These are phyloP conservation scores for Penstemon barbatus DNA, from an alignment of 257 asterid genomes.

Conservation along the genomic window DNA sequence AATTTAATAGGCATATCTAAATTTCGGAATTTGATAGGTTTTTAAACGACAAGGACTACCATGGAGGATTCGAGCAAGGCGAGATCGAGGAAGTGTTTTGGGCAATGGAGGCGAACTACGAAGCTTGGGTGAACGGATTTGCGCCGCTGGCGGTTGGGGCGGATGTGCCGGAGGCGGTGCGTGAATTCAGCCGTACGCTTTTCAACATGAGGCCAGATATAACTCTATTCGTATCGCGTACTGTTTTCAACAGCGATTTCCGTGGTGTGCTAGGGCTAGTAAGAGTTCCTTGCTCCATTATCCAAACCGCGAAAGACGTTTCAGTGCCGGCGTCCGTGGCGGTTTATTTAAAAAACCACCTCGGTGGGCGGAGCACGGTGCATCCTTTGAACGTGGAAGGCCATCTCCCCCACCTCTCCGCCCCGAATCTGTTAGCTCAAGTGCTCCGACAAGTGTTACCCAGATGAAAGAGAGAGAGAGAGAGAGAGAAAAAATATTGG, in stretches of 20 bases:
- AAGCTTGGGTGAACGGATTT: slow-evolving; percentile 89
- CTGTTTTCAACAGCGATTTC: slow-evolving; percentile 72
- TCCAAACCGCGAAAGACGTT: slow-evolving; percentile 77
- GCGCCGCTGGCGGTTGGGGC: slow-evolving; percentile 98
- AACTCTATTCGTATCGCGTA: slow-evolving; percentile 69
- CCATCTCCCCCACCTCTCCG: slow-evolving; percentile 87
- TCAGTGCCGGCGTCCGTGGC: slow-evolving; percentile 92
- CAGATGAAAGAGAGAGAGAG: slow-evolving; percentile 16
- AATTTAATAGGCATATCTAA: too few species aligned
- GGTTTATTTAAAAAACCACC: slow-evolving; percentile 62
- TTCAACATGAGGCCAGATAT: slow-evolving; percentile 95
- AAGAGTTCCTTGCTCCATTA: slow-evolving; percentile 73
- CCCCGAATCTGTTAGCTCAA: slow-evolving; percentile 75
- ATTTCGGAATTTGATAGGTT: slow-evolving; percentile 37
- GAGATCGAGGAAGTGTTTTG: slow-evolving; percentile 71
- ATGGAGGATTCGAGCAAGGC: slow-evolving; percentile 79
- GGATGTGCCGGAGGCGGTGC: slow-evolving; percentile 88
- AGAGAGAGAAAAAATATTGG: neutral
- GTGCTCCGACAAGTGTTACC: slow-evolving; percentile 74
- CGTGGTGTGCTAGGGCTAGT: slow-evolving; percentile 78
- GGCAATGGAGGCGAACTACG: slow-evolving; percentile 88
- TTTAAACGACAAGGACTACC: slow-evolving; percentile 72
- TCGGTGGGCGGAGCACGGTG: slow-evolving; percentile 78
- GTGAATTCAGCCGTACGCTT: slow-evolving; percentile 78
- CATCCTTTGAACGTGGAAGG: slow-evolving; percentile 67